Evolutionary conservation across 2,329 filamentous ascomycete species (phyloP).

Genomic region (Ophiocordyceps camponoti-saundersi): DNA sequence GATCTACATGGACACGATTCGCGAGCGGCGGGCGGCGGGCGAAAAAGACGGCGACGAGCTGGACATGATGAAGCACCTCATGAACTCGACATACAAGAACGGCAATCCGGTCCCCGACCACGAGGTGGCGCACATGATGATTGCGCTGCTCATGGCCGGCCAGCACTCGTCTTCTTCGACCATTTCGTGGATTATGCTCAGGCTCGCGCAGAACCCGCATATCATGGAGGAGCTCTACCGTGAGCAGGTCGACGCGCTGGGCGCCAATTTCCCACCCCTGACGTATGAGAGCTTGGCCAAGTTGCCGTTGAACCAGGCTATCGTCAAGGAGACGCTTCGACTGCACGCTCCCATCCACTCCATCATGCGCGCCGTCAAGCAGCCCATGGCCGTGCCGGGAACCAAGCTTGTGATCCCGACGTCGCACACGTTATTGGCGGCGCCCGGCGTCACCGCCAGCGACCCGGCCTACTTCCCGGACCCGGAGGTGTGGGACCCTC

Average conservation of each 20-base stretch:
- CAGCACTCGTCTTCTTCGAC: constrained; percentile 81
- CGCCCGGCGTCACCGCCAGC: constrained; percentile 64
- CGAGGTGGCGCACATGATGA: constrained; percentile 87
- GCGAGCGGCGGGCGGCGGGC: constrained; percentile 41
- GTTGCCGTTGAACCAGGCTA: constrained; percentile 65
- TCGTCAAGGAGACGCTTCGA: constrained; percentile 83
- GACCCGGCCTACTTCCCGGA: constrained; percentile 66
- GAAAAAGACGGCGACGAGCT: constrained; percentile 30
- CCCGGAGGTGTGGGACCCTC: constrained; percentile 71
- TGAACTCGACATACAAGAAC: constrained; percentile 74
- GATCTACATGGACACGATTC: constrained; percentile 70
- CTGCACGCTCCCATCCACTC: constrained; percentile 89
- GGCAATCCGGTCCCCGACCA: constrained; percentile 63
- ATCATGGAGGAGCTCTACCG: constrained; percentile 67
- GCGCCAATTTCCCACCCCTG: constrained; percentile 56
- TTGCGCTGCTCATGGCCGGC: constrained; percentile 79
- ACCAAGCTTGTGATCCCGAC: constrained; percentile 72
- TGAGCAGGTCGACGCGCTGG: constrained; percentile 63
- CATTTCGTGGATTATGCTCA: constrained; percentile 70
- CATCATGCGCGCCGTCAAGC: constrained; percentile 83
- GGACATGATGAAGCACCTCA: constrained; percentile 85
- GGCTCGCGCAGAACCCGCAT: constrained; percentile 59
- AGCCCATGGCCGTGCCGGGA: constrained; percentile 66
- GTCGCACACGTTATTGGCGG: constrained; percentile 65
- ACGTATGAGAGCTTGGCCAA: constrained; percentile 63